Conservation (phyloP, 2,329 filamentous ascomycete genomes). For the Trichoderma atroviride region DNA sequence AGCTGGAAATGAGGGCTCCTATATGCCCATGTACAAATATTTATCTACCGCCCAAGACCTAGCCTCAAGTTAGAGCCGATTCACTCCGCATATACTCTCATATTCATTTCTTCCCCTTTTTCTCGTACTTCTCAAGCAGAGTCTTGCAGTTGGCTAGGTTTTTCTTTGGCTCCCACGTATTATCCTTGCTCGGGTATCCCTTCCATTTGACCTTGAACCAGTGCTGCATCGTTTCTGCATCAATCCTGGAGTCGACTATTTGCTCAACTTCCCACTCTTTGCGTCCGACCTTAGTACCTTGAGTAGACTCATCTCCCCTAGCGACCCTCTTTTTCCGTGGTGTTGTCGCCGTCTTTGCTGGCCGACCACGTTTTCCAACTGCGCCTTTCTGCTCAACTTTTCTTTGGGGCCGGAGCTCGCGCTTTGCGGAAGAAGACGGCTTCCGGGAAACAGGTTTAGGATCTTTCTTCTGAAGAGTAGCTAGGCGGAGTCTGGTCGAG, state of each 20-base stretch:
- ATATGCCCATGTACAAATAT: not conserved
- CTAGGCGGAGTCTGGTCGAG: not conserved
- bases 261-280: slow-evolving; percentile 51
- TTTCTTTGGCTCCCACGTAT: slow-evolving; percentile 57
- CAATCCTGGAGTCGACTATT: slow-evolving; percentile 47
- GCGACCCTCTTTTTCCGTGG: not conserved
- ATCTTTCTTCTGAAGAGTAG: not conserved
- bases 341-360: not conserved
- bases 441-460: not conserved
- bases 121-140: slow-evolving; percentile 44
- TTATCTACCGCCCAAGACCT: not conserved
- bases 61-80: not conserved
- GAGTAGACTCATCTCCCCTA: not conserved
- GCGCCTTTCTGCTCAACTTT: not conserved
- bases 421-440: not conserved
- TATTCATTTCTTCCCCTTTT: slow-evolving; percentile 7
- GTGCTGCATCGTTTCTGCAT: slow-evolving; percentile 42
- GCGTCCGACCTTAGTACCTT: slow-evolving; percentile 27
- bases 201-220: slow-evolving; percentile 59
- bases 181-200: slow-evolving; percentile 47
- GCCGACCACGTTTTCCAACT: not conserved
- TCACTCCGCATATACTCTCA: not conserved
- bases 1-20: not conserved
- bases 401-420: not conserved
- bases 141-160: slow-evolving; percentile 47